phyloP scores from a whole-genome alignment of 768 basidiomycete genomes.

The Boletus sensibilis region DNA sequence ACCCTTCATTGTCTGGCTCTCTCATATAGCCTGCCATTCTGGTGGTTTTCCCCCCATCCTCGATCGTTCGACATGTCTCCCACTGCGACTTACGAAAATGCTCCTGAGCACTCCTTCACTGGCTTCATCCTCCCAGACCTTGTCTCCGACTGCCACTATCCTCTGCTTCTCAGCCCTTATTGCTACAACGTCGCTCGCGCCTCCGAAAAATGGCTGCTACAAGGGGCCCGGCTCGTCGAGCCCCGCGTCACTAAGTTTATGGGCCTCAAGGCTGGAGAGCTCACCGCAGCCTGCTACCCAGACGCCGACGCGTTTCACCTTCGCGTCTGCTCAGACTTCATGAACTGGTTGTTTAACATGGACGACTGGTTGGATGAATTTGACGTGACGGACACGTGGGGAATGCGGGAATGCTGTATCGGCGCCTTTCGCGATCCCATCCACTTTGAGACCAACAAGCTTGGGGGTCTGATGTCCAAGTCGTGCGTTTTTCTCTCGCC shows the following conservation, averaged over 20 bases:
- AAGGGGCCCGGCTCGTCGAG: constrained; percentile 28
- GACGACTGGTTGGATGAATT: constrained; percentile 45
- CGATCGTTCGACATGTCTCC: constrained; percentile 23
- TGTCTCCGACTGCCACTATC: constrained; percentile 39
- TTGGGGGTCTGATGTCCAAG: constrained; percentile 33
- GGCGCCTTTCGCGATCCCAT: constrained; percentile 31
- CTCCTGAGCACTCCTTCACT: constrained; percentile 5
- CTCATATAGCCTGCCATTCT: constrained; percentile 14
- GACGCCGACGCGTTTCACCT: constrained; percentile 54
- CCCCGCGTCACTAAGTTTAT: constrained; percentile 41
- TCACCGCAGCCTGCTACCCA: constrained; percentile 65
- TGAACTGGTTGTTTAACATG: constrained; percentile 47
- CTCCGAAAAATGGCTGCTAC: constrained; percentile 38
- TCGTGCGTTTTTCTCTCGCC: constrained; percentile 28
- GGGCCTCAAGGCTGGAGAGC: constrained; percentile 63
- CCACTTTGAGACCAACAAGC: constrained; percentile 27
- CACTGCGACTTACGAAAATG: constrained; percentile 21
- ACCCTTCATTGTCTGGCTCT: constrained; percentile 12
- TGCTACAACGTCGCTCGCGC: constrained; percentile 36
- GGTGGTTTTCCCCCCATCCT: background rate
- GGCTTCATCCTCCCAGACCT: constrained; percentile 43
- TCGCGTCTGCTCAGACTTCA: constrained; percentile 65
- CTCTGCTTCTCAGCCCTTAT: constrained; percentile 34
- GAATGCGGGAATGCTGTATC: constrained; percentile 32
- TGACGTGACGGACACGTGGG: constrained; percentile 30